phyloP scores from a whole-genome alignment of 305 asterid species.

The Fraxinus nigra region DNA sequence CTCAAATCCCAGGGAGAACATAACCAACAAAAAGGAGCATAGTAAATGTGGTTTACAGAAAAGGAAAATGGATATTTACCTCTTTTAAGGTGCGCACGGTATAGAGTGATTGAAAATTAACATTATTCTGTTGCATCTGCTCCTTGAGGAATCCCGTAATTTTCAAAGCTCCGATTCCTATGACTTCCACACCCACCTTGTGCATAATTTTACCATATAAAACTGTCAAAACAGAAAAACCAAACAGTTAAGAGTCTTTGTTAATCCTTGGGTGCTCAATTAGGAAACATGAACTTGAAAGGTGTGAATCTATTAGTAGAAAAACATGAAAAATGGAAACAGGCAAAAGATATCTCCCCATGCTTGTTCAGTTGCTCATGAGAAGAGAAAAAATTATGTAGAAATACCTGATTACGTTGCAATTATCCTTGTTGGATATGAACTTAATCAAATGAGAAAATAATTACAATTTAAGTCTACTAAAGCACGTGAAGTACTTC shows the following conservation, averaged over 20 bases:
- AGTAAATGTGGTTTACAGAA: not conserved
- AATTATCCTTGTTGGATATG: not conserved
- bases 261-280: not conserved
- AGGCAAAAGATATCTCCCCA: not conserved
- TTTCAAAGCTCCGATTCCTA: slow-evolving; percentile 93
- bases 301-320: not conserved
- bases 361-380: not conserved
- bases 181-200: slow-evolving; percentile 81
- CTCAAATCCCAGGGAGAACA: not conserved
- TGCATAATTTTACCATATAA: slow-evolving; percentile 83
- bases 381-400: not conserved
- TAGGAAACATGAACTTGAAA: not conserved
- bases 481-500: slow-evolving; percentile 1
- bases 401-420: not conserved
- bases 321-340: not conserved
- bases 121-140: slow-evolving; percentile 76
- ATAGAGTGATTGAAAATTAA: slow-evolving; percentile 72
- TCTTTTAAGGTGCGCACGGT: slow-evolving; percentile 94
- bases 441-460: not conserved
- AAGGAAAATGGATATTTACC: slow-evolving; percentile 38
- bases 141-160: slow-evolving; percentile 91
- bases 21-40: not conserved
- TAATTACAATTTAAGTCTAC: not conserved
- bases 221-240: slow-evolving; percentile 41
- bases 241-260: slow-evolving; percentile 10